Base-by-base conservation (phyloP, 192 early-diverging fungal genomes). In the Umbelopsis ramanniana region DNA sequence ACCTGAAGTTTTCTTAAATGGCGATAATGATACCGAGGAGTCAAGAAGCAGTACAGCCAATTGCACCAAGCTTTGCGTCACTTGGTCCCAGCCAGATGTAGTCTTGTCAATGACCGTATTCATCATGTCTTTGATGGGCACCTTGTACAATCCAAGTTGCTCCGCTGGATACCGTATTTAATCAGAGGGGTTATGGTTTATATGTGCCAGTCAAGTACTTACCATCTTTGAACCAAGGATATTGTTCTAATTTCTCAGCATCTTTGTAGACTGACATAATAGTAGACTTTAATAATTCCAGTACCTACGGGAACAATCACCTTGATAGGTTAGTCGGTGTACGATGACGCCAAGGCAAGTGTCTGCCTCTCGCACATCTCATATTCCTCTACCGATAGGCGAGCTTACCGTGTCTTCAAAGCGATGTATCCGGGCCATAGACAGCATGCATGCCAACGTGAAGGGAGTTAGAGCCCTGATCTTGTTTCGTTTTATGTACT, bases 351-450 rank as follows among this genome's bases (percentile, higher is more conserved):
- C 29, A 29, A 29, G 29, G 29, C 57, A 46, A 24, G 22, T 6
- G 46, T 53, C 6, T 11, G 4, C 38, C n/a, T 26, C 40, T n/a
- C n/a, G n/a, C n/a, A n/a, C n/a, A n/a, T n/a, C n/a, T n/a, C n/a
- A n/a, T n/a, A n/a, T n/a, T n/a, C n/a, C n/a, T n/a, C n/a, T n/a
- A n/a, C n/a, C n/a, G n/a, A n/a, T n/a, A n/a, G 29, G 12, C 37
- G 21, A 48, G 78, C 74, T 71, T 67, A 89, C 88, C n/a, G 72
- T 79, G 37, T 89, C 84, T 66, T 89, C 85, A 48, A 92, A 91
- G n/a, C 91, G 80, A 72, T 91, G 90, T 57, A 92, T 87, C 68
- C 88, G 80, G 29, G 91, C 86, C 57, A 89, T 77, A 1, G 91
- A 84, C 67, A 94, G 78, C 26, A 94, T 72, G 53, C 89, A 91